These are phyloP conservation scores for Leccinum pellstonianum DNA, from an alignment of 768 basidiomycete genomes.

Conservation along the genomic window DNA sequence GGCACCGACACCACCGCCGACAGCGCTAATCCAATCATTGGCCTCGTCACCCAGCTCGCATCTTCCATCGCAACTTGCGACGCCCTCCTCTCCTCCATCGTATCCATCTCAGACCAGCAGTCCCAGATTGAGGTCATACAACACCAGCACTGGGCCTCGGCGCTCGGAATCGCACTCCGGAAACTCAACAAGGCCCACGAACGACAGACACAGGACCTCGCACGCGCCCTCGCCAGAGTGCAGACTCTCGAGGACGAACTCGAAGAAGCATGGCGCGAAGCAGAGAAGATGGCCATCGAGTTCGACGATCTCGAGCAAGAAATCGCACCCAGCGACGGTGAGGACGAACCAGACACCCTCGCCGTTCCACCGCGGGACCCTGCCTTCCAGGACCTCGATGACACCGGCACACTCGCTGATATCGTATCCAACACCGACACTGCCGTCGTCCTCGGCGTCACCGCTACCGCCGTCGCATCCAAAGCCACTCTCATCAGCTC, in stretches of 20 bases:
- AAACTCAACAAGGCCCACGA: constrained; percentile 79
- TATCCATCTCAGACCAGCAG: constrained; percentile 60
- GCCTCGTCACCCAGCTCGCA: constrained; percentile 56
- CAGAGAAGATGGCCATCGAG: constrained; percentile 68
- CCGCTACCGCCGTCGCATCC: constrained; percentile 38
- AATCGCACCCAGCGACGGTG: constrained; percentile 23
- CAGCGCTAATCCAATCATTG: constrained; percentile 38
- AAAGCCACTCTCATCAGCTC: constrained; percentile 33
- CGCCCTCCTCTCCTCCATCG: constrained; percentile 52
- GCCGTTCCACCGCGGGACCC: neutral
- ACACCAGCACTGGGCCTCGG: constrained; percentile 70
- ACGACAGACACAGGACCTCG: constrained; percentile 59
- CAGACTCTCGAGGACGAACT: constrained; percentile 64
- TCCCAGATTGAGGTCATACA: constrained; percentile 45
- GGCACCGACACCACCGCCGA: constrained; percentile 23
- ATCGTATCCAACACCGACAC: constrained; percentile 8
- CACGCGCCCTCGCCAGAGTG: constrained; percentile 45
- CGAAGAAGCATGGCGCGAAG: constrained; percentile 79
- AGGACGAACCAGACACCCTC: constrained; percentile 1
- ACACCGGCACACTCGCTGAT: constrained; percentile 1
- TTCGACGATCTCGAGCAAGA: neutral
- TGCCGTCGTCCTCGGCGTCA: constrained; percentile 37
- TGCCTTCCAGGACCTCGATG: constrained; percentile 23
- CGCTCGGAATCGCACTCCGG: constrained; percentile 69
- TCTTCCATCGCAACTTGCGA: constrained; percentile 61